A percentile compares a stretch with the other conserved stretches of the same genome.
Conservation (phyloP, 768 basidiomycete species). For the Hebeloma cylindrosporum region DNA sequence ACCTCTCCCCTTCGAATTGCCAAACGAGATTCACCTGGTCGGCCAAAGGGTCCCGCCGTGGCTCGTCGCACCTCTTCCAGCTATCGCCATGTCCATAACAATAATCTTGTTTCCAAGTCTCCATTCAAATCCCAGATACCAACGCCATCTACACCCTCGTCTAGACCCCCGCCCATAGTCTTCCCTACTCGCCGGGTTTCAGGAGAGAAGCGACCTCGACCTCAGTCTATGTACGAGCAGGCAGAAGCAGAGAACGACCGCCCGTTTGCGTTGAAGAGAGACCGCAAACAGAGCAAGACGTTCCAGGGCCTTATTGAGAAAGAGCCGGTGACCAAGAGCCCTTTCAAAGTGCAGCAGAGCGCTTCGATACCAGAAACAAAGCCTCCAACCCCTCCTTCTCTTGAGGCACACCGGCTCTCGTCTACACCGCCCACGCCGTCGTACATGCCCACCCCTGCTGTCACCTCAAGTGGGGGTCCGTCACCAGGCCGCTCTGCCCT, state of each 20-base stretch:
- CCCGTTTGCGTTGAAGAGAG: slow-evolving; percentile 67
- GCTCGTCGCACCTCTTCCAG: slow-evolving; percentile 75
- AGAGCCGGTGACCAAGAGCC: slow-evolving; percentile 81
- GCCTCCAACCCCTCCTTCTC: slow-evolving; percentile 28
- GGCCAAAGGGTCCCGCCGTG: slow-evolving; percentile 47
- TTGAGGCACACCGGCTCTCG: slow-evolving; percentile 18
- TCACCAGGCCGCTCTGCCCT: slow-evolving; percentile 68
- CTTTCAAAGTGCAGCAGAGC: slow-evolving; percentile 51
- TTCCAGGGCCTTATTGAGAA: slow-evolving; percentile 73
- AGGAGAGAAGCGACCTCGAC: slow-evolving; percentile 77
- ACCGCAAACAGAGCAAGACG: slow-evolving; percentile 72
- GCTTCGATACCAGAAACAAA: slow-evolving; percentile 24
- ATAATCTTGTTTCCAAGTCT: slow-evolving; percentile 82
- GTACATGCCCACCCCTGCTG: slow-evolving; percentile 18
- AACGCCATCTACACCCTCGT: slow-evolving; percentile 44
- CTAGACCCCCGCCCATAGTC: slow-evolving; percentile 30
- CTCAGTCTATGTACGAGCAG: slow-evolving; percentile 68
- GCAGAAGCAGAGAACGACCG: slow-evolving; percentile 69
- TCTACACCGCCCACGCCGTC: slow-evolving; percentile 23
- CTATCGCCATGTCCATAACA: slow-evolving; percentile 74
- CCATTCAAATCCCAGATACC: slow-evolving; percentile 75
- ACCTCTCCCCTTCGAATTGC: slow-evolving; percentile 73
- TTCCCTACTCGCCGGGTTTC: slow-evolving; percentile 57
- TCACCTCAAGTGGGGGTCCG: slow-evolving; percentile 25
- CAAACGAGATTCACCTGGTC: slow-evolving; percentile 58